A percentile compares a stretch with the other conserved stretches of the same genome.
Evolutionary conservation across 2,329 filamentous ascomycete species (phyloP).

Genomic region (Tolypocladium ovalisporum): DNA sequence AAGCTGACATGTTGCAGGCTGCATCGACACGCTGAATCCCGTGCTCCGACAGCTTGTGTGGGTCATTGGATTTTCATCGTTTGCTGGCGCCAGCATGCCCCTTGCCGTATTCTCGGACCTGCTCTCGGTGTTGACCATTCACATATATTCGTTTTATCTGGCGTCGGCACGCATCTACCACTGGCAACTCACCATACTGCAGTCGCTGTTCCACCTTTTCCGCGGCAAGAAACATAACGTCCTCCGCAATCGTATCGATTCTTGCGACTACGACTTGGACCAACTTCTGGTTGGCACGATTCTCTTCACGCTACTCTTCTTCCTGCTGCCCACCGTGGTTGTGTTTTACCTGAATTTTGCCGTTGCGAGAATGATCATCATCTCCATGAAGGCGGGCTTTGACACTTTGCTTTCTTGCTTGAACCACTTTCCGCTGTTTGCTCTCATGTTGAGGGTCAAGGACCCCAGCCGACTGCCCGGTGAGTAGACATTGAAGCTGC

Average conservation of each 20-base stretch:
- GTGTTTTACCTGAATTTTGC: slow-evolving; percentile 98
- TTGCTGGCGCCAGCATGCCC: slow-evolving; percentile 93
- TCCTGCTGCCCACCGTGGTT: slow-evolving; percentile 84
- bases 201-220: slow-evolving; percentile 97
- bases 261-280: slow-evolving; percentile 96
- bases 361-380: slow-evolving; percentile 87
- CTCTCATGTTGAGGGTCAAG: slow-evolving; percentile 89
- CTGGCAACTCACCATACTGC: slow-evolving; percentile 95
- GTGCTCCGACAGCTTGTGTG: slow-evolving; percentile 78
- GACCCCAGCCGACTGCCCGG: slow-evolving; percentile 83
- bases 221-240: slow-evolving; percentile 97
- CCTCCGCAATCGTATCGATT: slow-evolving; percentile 92
- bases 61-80: slow-evolving; percentile 88
- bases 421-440: slow-evolving; percentile 96
- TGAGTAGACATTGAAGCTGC: slow-evolving; percentile 20
- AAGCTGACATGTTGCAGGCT: slow-evolving; percentile 38
- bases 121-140: slow-evolving; percentile 79
- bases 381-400: slow-evolving; percentile 79
- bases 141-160: slow-evolving; percentile 97
- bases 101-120: slow-evolving; percentile 93
- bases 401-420: slow-evolving; percentile 88
- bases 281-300: slow-evolving; percentile 95
- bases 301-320: slow-evolving; percentile 89
- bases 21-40: slow-evolving; percentile 67
- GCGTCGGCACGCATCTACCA: slow-evolving; percentile 95